These are phyloP conservation scores for Amylostereum areolatum DNA, from an alignment of 1,284 basidiomycete species.

Conservation along the genomic window DNA sequence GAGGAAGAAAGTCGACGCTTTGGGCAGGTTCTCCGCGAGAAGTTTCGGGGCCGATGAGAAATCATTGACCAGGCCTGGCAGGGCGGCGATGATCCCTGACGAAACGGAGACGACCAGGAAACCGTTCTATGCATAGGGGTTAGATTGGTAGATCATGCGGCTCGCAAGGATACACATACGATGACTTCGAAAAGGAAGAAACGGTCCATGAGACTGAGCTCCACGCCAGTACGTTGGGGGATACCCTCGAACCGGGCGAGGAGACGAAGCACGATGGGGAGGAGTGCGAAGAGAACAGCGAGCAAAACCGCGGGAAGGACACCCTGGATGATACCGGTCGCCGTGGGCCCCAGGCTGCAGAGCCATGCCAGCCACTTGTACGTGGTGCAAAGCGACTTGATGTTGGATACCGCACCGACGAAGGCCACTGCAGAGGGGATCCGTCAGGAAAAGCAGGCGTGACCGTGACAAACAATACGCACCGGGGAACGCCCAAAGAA, in stretches of 20 bases:
- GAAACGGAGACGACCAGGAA: conserved; percentile 85
- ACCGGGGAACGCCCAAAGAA: conserved; percentile 72
- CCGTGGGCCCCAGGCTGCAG: conserved; percentile 53
- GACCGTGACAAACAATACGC: too few relatives aligned
- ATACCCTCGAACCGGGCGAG: conserved; percentile 78
- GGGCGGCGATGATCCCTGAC: conserved; percentile 73
- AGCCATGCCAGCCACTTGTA: conserved; percentile 82
- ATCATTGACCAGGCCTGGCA: conserved; percentile 56
- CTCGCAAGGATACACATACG: conserved; percentile 40
- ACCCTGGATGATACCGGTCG: conserved; percentile 87
- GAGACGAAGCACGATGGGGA: conserved; percentile 83
- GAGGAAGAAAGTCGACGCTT: conserved; percentile 91
- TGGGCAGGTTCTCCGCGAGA: conserved; percentile 73
- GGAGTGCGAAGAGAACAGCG: conserved; percentile 85
- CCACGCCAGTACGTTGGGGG: conserved; percentile 75
- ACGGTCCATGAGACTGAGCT: conserved; percentile 86
- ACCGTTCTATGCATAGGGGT: conserved; percentile 52
- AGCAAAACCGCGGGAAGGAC: conserved; percentile 83
- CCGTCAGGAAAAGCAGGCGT: conserved; percentile 1
- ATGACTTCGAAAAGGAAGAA: conserved; percentile 92
- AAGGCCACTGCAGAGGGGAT: conserved; percentile 58
- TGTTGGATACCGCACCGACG: conserved; percentile 82
- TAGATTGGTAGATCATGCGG: conserved; percentile 1
- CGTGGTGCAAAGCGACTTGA: conserved; percentile 62
- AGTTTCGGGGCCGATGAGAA: conserved; percentile 59